Percentiles rank a stretch among this genome's conserved stretches.
These are phyloP conservation scores for Clitoria ternatea DNA, from an alignment of 306 rosid genomes.

Conservation along the genomic window DNA sequence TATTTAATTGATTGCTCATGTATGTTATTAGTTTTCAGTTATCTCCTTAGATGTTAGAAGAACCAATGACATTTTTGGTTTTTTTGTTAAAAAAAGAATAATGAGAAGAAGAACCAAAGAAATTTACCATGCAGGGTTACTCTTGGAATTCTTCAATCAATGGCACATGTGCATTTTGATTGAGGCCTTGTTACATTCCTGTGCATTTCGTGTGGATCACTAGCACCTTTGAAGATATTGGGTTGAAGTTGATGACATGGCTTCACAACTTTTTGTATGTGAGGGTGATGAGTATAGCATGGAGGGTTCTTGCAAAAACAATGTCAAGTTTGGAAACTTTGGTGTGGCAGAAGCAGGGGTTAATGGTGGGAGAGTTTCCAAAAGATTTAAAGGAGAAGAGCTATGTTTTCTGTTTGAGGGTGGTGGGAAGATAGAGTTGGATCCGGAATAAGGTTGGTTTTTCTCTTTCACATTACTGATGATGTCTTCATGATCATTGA, in stretches of 20 bases:
- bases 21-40: too few relatives aligned
- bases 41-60: too few relatives aligned
- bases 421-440: constrained; percentile 15
- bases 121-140: too few relatives aligned
- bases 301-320: constrained; percentile 51
- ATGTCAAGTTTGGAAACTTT: constrained; percentile 49
- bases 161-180: too few relatives aligned
- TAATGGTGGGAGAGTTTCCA: constrained; percentile 55
- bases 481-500: constrained; percentile 23
- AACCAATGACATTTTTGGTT: too few relatives aligned
- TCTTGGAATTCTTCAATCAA: too few relatives aligned
- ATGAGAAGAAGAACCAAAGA: too few relatives aligned
- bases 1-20: too few relatives aligned
- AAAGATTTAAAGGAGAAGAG: constrained; percentile 49
- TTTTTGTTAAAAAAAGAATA: too few relatives aligned
- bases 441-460: constrained; percentile 11
- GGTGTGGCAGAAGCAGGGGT: constrained; percentile 19
- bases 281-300: constrained; percentile 23
- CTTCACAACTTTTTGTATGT: constrained; percentile 16
- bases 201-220: constrained; percentile 34
- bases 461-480: constrained; percentile 4
- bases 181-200: constrained; percentile 19
- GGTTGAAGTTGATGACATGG: constrained; percentile 19
- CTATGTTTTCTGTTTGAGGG: constrained; percentile 16
- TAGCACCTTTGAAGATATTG: constrained; percentile 22